Conservation (phyloP, 495 filamentous ascomycete species). For the Tetracladium marchalianum region DNA sequence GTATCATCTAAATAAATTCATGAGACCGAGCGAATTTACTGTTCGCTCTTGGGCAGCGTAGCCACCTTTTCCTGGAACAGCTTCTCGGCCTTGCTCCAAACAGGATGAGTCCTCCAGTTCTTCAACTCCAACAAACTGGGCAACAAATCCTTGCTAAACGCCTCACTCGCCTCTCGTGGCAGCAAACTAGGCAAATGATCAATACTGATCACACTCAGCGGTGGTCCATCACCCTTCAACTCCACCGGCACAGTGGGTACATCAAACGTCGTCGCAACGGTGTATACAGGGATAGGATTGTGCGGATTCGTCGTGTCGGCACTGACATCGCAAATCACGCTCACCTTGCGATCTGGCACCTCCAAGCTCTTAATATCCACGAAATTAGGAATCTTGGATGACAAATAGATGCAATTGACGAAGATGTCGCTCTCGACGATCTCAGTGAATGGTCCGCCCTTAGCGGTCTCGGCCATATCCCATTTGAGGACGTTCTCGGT, state of each 20-base stretch:
- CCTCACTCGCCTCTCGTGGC: conserved; percentile 78
- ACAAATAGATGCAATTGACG: conserved; percentile 89
- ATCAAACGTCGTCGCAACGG: conserved; percentile 69
- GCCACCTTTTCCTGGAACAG: conserved; percentile 79
- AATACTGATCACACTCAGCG: conserved; percentile 71
- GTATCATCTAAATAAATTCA: too few species aligned
- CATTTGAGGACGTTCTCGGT: conserved; percentile 72
- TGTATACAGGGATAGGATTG: conserved; percentile 80
- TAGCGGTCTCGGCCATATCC: conserved; percentile 86
- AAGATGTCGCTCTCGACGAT: conserved; percentile 76
- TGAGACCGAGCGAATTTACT: too few species aligned
- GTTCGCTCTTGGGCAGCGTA: conserved; percentile 41
- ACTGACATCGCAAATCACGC: conserved; percentile 82
- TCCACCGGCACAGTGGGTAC: conserved; percentile 73
- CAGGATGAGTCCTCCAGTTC: conserved; percentile 56
- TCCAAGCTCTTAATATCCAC: conserved; percentile 61
- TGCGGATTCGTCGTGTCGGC: conserved; percentile 67
- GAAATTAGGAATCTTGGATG: conserved; percentile 58
- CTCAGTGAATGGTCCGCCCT: conserved; percentile 79
- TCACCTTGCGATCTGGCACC: conserved; percentile 58
- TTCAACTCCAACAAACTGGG: conserved; percentile 73
- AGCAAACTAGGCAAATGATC: conserved; percentile 86
- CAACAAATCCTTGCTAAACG: conserved; percentile 71
- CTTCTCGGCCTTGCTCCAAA: conserved; percentile 78
- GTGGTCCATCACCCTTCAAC: conserved; percentile 40